phyloP scores from a whole-genome alignment of 306 rosid species.

The Vigna angularis region DNA sequence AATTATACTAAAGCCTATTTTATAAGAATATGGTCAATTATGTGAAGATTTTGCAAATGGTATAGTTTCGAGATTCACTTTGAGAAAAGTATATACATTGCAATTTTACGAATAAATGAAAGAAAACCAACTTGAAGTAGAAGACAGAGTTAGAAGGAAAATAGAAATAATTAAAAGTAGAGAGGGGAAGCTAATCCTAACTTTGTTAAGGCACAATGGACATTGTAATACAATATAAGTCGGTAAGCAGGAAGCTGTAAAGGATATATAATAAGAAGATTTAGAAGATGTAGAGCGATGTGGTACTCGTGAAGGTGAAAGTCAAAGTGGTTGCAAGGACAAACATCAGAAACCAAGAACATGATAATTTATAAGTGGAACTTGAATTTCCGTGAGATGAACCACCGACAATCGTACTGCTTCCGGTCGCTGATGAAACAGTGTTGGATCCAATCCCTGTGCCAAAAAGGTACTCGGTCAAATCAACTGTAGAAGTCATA shows the following conservation, averaged over 20 bases:
- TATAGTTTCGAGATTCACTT: no score
- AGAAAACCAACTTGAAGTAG: no score
- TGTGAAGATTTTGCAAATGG: no score
- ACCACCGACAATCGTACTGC: conserved; percentile 35
- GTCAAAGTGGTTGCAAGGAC: conserved; percentile 39
- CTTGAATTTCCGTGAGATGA: conserved; percentile 48
- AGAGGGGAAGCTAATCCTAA: background rate
- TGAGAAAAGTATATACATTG: no score
- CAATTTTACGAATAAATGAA: no score
- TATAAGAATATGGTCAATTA: no score
- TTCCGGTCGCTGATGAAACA: conserved; percentile 36
- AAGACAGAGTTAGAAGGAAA: background rate
- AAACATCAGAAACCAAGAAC: conserved; percentile 45
- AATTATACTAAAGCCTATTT: no score
- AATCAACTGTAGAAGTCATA: background rate
- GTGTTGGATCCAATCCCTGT: conserved; percentile 48
- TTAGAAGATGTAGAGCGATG: background rate
- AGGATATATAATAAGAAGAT: conserved; percentile 30
- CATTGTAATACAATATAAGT: background rate
- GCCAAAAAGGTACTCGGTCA: background rate
- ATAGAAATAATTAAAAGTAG: conserved; percentile 5
- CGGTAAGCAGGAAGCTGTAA: background rate
- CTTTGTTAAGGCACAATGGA: background rate
- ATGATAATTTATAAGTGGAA: conserved; percentile 33
- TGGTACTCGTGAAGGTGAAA: conserved; percentile 29